Evolutionary conservation across 768 basidiomycete genomes (phyloP), one percentile per base, ranked within the genome.

Genomic region (Phanerochaete carnosa): DNA sequence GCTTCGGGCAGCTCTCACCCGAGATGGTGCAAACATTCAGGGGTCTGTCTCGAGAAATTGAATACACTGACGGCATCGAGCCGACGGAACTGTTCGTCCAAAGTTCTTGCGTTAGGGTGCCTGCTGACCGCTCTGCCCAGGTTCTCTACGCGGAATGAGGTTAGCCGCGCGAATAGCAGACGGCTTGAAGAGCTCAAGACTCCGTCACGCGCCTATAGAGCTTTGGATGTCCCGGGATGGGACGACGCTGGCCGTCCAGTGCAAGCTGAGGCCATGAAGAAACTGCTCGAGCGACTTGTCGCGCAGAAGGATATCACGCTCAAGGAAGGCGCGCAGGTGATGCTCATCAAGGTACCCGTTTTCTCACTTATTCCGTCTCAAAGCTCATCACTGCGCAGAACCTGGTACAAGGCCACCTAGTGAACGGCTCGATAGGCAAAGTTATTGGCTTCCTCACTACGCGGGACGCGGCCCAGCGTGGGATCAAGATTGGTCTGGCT

Each of bases 261-360:
- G 16, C 23, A 43, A 1, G 8, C 22, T 1, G 52, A 55, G 26
- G 25, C 23, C 35, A 46, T 56, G 57, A 51, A 64, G 37, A 58
- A 33, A 16, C 45, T 64, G 8, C 54, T 64, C 11, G 56, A 61
- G 7, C 49, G 60, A 1, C 57, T 64, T 9, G 57, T 62, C 8
- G 60, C 57, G 19, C 58, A 78, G 5, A 74, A 74, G 54, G n/a
- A 28, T 2, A 54, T 74, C 22, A 59, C 62, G 0, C 59, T 74
- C 28, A 87, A 86, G 74, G 84, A 83, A 32, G 65, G 62, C 13
- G 90, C 92, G 2, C 94, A 96, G 70, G 94, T 96, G 3, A 93
- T 93, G 91, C 70, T 90, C 2, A 79, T 89, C 64, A 89, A 89
- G 78, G 88, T 85, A 60, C 26, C 22, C 37, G 30, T 28, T 7